phyloP scores from a whole-genome alignment of 805 yeast species.

The Yarrowia porcina region DNA sequence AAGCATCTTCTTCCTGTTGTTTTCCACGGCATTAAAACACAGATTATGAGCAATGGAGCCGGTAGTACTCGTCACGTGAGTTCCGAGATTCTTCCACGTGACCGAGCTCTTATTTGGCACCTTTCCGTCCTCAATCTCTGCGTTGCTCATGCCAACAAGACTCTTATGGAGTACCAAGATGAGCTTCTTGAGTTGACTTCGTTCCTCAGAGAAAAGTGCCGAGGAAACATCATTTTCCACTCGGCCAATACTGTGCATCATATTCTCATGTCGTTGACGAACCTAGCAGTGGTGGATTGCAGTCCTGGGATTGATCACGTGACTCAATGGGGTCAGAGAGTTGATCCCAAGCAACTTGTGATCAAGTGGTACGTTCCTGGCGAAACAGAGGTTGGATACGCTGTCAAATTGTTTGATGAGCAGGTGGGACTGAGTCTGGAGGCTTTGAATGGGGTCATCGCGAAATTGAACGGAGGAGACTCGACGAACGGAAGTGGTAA shows the following conservation, averaged over 20 bases:
- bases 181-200: constrained; percentile 49
- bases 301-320: constrained; percentile 27
- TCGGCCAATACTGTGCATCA: constrained; percentile 66
- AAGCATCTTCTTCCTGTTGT: constrained; percentile 46
- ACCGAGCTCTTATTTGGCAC: constrained; percentile 70
- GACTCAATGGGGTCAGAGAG: constrained; percentile 41
- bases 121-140: constrained; percentile 66
- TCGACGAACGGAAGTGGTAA: neutral
- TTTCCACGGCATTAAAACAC: constrained; percentile 54
- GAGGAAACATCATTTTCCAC: constrained; percentile 63
- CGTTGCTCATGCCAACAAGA: constrained; percentile 61
- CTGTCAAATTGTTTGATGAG: constrained; percentile 54
- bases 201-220: constrained; percentile 46
- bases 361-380: constrained; percentile 78
- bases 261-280: constrained; percentile 59
- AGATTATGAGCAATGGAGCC: constrained; percentile 74
- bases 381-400: constrained; percentile 53
- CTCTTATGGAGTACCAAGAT: constrained; percentile 44
- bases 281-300: constrained; percentile 40
- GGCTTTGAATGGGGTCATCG: constrained; percentile 40
- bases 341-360: constrained; percentile 37
- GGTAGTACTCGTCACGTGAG: constrained; percentile 65
- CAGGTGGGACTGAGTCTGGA: constrained; percentile 40
- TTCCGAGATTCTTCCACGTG: constrained; percentile 68
- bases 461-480: constrained; percentile 31